phyloP scores from a whole-genome alignment of 169 alveolate species.

The Amoebophrya sp. region DNA sequence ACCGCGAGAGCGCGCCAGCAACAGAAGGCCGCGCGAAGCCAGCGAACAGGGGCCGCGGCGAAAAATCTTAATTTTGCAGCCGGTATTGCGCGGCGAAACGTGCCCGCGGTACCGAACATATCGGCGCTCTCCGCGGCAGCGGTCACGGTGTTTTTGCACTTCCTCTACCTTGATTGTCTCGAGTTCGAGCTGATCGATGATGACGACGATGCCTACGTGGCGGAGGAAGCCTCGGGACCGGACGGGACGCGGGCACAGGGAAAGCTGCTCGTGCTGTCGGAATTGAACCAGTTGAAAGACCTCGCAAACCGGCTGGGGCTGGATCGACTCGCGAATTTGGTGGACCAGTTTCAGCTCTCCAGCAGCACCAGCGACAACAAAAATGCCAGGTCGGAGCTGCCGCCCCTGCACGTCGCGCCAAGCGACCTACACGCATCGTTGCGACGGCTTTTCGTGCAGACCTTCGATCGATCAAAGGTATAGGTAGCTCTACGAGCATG shows the following conservation, averaged over 20 bases:
- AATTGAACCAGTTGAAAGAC: not conserved
- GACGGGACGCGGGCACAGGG: not conserved
- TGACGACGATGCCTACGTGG: not conserved
- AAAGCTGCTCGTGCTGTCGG: not conserved
- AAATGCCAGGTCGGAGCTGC: not conserved
- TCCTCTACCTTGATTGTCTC: not conserved
- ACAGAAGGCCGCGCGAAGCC: too few species aligned
- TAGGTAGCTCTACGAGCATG: too few species aligned
- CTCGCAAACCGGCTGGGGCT: not conserved
- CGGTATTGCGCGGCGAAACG: not conserved
- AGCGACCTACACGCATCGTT: not conserved
- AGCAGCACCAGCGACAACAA: too few species aligned
- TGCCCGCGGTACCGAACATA: not conserved
- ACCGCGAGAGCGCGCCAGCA: too few species aligned
- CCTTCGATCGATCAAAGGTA: not conserved
- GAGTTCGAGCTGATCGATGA: not conserved
- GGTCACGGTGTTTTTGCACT: not conserved
- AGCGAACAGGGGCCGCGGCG: too few species aligned
- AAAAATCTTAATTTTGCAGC: too few species aligned
- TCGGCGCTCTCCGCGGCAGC: not conserved
- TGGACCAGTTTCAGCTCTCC: too few species aligned
- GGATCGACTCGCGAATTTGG: not conserved
- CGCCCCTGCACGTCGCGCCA: not conserved
- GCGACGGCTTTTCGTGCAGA: not conserved
- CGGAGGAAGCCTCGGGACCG: not conserved